Evolutionary conservation across 2,329 filamentous ascomycete genomes (phyloP), one percentile per base, ranked within the genome.

Genomic region (Chaetomium sp.): DNA sequence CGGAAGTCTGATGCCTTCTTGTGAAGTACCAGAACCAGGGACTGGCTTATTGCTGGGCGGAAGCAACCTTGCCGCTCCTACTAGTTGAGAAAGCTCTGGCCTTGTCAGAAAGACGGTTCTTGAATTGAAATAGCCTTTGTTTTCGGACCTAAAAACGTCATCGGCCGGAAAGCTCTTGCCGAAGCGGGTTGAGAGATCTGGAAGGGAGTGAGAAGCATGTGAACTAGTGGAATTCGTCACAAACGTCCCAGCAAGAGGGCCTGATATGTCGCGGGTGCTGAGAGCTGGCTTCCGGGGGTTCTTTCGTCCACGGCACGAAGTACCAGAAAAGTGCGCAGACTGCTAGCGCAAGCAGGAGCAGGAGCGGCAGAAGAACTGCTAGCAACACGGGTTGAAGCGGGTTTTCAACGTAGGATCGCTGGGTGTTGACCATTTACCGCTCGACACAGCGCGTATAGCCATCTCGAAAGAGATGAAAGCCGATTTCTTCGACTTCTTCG

Each of bases 321-420:
- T 70, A 75, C 62, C 72, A 75, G 31, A 75, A 67, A 4, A 74
- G 65, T 1, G 75, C 70, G 21, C 77, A 67, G 9, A 77, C 65
- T 4, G 78, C 65, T 0, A 76, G 67, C 12, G 79, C 62, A 23
- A 76, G 70, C 0, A 81, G 67, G 16, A 82, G 68, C 2, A 80
- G 65, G 21, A 79, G 72, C 0, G 81, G 81, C 2, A 83, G 72
- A 2, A 83, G 75, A 2, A 80, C 78, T 0, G 79, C 81, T 16
- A 82, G 69, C 6, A 83, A 71, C 25, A 82, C 75, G 3, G 72
- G 47, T 25, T 70, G 66, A 54, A 63, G 21, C 10, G 67, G 7
- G 7, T 57, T 47, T 71, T 42, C n/a, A 16, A 42, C 38, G 38
- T 42, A 29, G 67, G 19, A 35, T 49, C n/a, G 1, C 45, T 33